Percentiles rank a stretch among this genome's conserved stretches.
These are phyloP conservation scores for Neurospora sp. DNA, from an alignment of 495 filamentous ascomycete genomes.

Conservation along the genomic window DNA sequence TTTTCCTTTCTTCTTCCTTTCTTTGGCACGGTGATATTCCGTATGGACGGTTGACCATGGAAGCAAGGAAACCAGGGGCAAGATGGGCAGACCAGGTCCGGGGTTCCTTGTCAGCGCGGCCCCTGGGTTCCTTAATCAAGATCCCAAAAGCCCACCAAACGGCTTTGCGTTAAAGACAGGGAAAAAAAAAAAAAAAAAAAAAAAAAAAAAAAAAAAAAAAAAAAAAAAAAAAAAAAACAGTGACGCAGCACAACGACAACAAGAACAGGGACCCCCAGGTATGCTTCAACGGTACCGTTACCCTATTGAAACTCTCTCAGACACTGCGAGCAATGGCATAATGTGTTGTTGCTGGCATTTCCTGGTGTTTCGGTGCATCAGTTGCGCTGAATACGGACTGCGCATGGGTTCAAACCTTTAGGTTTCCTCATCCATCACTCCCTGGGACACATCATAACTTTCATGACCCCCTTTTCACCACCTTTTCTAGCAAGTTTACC, in stretches of 20 bases:
- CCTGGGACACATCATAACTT: not conserved
- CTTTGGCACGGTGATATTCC: not conserved
- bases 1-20: not conserved
- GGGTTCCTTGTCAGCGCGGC: slow-evolving; percentile 8
- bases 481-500: not conserved
- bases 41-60: not conserved
- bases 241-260: not conserved
- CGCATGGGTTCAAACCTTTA: not conserved
- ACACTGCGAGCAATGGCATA: not conserved
- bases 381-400: not conserved
- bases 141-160: slow-evolving; percentile 1
- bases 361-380: not conserved
- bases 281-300: not conserved
- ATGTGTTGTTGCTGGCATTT: not conserved
- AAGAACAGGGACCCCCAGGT: not conserved
- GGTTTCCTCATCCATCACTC: not conserved
- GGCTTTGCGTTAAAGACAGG: slow-evolving; percentile 5
- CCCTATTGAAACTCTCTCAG: not conserved
- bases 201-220: not conserved
- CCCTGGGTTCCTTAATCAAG: slow-evolving; percentile 1
- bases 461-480: not conserved
- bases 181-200: not conserved
- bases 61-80: not conserved
- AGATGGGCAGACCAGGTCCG: slow-evolving; percentile 8
- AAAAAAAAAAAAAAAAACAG: slow-evolving; percentile 1